Evolutionary conservation across 306 rosid genomes (phyloP), one percentile per base, ranked within the genome.

Genomic region (Quercus berberidifolia): DNA sequence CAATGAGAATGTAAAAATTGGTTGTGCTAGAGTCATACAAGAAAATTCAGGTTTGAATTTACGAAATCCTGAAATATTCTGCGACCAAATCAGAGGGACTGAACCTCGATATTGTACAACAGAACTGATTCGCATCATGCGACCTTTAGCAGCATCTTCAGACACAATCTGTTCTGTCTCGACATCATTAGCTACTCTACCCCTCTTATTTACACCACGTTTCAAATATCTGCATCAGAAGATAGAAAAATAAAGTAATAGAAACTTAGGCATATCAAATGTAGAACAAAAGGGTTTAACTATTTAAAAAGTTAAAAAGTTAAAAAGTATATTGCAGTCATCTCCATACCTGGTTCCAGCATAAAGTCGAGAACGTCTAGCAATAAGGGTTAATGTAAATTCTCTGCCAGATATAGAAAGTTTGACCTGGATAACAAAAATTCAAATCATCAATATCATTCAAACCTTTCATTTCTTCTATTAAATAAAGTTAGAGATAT

Each of bases 161-260:
- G 80, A 89, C 52, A 95, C 87, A 71, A 95, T 86, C 41, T 95
- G 99, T 84, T 95, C 99, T 70, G 97, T 95, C 92, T 95, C 99
- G 75, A 95, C 99, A 55, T 95, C 99, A 83, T 95, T 95, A 28
- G 99, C 99, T 60, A 95, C 99, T 89, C 94, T 88, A 75, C 99
- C 99, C 80, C 86, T 91, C 78, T 93, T 97, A 77, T 95, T 95
- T 41, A 95, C 94, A 67, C 99, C 99, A 65, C 99, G 91, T 87
- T 90, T 95, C 85, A 95, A 78, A 87, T 91, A 95, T 81, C 98
- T 95, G 86, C 89, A 80, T 59, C 69, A 78, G 54, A 60, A 12
- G 76, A 82, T 55, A 30, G 57, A 55, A 64, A 83, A 88, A 38
- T 73, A 69, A 81, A 77, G 43, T 12, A 41, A 59, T 6, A 6